A percentile compares a stretch with the other conserved stretches of the same genome.
Conservation (phyloP, 192 early-diverging fungal species). For the Diversispora eburnea region DNA sequence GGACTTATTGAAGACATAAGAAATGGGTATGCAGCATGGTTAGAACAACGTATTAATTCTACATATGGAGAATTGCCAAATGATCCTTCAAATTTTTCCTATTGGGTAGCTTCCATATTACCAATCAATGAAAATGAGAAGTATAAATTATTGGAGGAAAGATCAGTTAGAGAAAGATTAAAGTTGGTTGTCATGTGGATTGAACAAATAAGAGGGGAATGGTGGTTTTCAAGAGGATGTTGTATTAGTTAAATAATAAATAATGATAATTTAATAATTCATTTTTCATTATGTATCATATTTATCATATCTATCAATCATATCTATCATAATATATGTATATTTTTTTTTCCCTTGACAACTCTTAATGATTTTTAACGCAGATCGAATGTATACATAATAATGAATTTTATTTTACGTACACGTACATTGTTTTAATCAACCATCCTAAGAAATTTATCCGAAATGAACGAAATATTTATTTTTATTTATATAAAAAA, state of each 20-base stretch:
- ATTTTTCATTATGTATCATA: no score
- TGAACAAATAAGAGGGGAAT: conserved; percentile 7
- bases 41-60: conserved; percentile 36
- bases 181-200: conserved; percentile 47
- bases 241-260: conserved; percentile 9
- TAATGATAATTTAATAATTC: neutral
- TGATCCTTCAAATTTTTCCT: conserved; percentile 40
- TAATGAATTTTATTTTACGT: no score
- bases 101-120: conserved; percentile 51
- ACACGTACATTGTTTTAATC: no score
- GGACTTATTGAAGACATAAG: conserved; percentile 37
- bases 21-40: conserved; percentile 33
- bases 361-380: no score
- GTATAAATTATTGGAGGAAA: conserved; percentile 38
- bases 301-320: no score
- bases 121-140: conserved; percentile 47
- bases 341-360: no score
- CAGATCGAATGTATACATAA: no score
- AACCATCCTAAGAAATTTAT: no score
- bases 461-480: no score
- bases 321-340: no score
- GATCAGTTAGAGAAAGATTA: conserved; percentile 46
- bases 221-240: conserved; percentile 28
- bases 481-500: no score
- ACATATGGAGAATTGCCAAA: conserved; percentile 44